Base-by-base conservation (phyloP, 2,329 filamentous ascomycete genomes). In the Escovopsis sp. region DNA sequence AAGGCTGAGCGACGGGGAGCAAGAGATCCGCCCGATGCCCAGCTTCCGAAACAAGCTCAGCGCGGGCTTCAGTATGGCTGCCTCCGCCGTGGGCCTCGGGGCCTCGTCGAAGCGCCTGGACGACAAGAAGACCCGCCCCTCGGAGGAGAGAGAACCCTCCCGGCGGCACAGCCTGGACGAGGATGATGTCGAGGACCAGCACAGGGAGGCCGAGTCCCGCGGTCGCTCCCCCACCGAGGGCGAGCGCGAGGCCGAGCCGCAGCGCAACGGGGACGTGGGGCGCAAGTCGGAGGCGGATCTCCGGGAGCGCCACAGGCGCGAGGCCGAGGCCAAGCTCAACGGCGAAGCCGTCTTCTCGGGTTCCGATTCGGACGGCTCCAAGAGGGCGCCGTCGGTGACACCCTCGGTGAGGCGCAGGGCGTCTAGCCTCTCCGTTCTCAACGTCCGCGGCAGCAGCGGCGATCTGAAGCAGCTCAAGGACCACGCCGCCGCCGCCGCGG, bases 341-440 rank as follows among this genome's bases (percentile, higher is more conserved):
- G 59, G 56, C 31, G 63, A 67, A 15, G 53, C 51, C n/a, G 45
- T 51, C 20, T 44, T 52, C 35, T 52, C 61, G 44, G 41, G 61
- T 47, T 55, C 68, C 4, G 57, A 61, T 42, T 69, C 68, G 0
- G 64, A 68, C 24, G 59, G 66, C 32, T 56, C 51, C n/a, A 63
- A 60, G 41, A 54, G 56, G 39, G 45, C 55, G 8, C 27, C 27
- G 27, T 30, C 27, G 27, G 27, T 30, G 27, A 30, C 27, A 11
- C 27, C 27, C 8, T 57, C 58, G 14, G 63, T 68, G 35, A 62
- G 63, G 7, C 52, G 52, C 20, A 61, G 60, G 13, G 50, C 56
- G 31, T 59, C 67, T 1, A 54, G 57, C 35, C 60, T 58, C 2
- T 76, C 76, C 45, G 62, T 73, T 43, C 71, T 71, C 6, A 75